Evolutionary conservation across 257 asterid genomes (phyloP).

Genomic region (Anisodus acutangulus): DNA sequence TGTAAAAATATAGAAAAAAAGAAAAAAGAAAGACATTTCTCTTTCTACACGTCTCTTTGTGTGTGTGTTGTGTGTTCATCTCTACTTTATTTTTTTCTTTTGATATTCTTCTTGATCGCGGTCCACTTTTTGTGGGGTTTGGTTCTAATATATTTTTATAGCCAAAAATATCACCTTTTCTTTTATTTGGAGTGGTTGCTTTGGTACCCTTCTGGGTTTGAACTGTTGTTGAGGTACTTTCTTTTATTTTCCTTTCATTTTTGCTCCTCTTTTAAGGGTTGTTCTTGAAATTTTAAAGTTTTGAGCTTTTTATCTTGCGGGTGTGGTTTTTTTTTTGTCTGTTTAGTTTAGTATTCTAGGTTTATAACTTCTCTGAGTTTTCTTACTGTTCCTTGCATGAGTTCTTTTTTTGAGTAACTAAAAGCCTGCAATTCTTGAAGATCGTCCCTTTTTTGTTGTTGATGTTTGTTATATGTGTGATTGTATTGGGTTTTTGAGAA

Average conservation of each 20-base stretch:
- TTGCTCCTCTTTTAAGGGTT: not conserved
- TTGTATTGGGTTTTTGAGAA: constrained; percentile 18
- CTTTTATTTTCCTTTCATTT: not conserved
- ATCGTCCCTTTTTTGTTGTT: not conserved
- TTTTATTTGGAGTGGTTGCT: not conserved
- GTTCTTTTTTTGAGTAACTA: not conserved
- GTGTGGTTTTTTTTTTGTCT: not conserved
- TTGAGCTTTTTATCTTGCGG: not conserved
- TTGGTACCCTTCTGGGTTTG: not conserved
- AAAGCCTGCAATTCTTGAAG: not conserved
- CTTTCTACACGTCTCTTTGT: constrained; percentile 29
- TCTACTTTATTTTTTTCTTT: not conserved
- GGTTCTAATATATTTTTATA: not conserved
- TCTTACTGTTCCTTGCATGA: not conserved
- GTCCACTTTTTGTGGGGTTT: constrained; percentile 26
- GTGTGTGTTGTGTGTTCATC: not conserved
- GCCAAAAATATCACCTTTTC: not conserved
- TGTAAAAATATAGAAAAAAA: not conserved
- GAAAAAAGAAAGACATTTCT: constrained; percentile 13
- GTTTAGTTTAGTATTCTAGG: not conserved
- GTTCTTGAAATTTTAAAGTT: not conserved
- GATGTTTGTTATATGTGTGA: not conserved
- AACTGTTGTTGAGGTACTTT: not conserved
- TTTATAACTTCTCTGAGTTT: constrained; percentile 5
- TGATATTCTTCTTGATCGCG: not conserved